phyloP scores from a whole-genome alignment of 2,329 filamentous ascomycete species.

The Fusarium ambrosium region DNA sequence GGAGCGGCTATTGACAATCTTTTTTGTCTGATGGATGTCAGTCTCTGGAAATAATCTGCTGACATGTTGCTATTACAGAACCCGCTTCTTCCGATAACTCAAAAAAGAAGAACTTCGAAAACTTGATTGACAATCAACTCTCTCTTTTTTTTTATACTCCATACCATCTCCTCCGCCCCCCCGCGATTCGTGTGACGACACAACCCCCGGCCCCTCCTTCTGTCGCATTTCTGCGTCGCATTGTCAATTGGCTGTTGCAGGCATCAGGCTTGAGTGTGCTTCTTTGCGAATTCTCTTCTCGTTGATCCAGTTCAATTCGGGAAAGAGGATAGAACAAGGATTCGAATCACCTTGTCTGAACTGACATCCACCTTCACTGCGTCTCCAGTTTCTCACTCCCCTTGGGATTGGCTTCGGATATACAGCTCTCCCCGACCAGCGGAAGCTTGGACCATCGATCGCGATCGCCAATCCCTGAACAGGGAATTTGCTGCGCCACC shows the following conservation, averaged over 20 bases:
- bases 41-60: not conserved
- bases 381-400: not conserved
- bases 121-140: not conserved
- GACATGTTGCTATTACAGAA: constrained; percentile 5
- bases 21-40: not conserved
- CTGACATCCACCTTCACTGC: not conserved
- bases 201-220: constrained; percentile 13
- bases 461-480: constrained; percentile 20
- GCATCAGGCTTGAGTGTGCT: constrained; percentile 11
- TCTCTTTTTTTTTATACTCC: not conserved
- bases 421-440: constrained; percentile 8
- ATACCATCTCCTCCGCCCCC: not conserved
- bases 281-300: constrained; percentile 9
- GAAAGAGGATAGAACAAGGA: constrained; percentile 14
- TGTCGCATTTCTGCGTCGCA: constrained; percentile 24
- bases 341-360: not conserved
- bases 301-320: constrained; percentile 15
- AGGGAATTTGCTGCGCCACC: constrained; percentile 24
- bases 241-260: constrained; percentile 19
- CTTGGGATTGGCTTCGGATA: constrained; percentile 8
- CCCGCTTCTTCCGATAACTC: constrained; percentile 1
- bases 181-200: constrained; percentile 36
- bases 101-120: constrained; percentile 1
- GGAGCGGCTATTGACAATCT: not conserved
- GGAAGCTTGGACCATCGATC: constrained; percentile 38